These are phyloP conservation scores for Hypoxylon fragiforme DNA, from an alignment of 495 filamentous ascomycete genomes.

Conservation along the genomic window DNA sequence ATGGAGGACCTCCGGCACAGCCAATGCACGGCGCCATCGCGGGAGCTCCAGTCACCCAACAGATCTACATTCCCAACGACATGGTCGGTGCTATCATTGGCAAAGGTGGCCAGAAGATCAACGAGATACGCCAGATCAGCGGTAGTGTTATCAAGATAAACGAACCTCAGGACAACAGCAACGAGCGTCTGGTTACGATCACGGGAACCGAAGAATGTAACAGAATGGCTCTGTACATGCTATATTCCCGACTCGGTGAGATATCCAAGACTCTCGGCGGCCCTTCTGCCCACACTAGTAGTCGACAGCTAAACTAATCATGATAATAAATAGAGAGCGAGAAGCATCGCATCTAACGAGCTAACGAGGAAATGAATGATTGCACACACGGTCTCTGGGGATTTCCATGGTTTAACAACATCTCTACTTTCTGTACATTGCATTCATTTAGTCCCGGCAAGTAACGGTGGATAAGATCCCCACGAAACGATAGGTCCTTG, in stretches of 20 bases:
- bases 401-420: neutral
- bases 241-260: conserved; percentile 95
- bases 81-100: conserved; percentile 99
- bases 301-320: conserved; percentile 15
- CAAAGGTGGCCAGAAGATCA: conserved; percentile 98
- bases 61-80: conserved; percentile 98
- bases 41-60: conserved; percentile 89
- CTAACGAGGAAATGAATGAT: conserved; percentile 5
- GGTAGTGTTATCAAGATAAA: conserved; percentile 99
- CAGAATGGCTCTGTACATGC: conserved; percentile 98
- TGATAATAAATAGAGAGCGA: conserved; percentile 45
- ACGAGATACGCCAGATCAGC: conserved; percentile 94
- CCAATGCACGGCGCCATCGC: conserved; percentile 74
- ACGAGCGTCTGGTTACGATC: conserved; percentile 95
- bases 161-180: conserved; percentile 98
- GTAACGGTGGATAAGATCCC: too few species aligned
- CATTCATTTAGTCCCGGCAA: conserved; percentile 18
- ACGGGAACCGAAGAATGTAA: conserved; percentile 98
- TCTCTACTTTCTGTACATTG: conserved; percentile 10
- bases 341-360: conserved; percentile 47
- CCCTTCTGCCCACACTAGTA: conserved; percentile 1
- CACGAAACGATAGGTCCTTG: too few species aligned
- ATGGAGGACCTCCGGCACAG: conserved; percentile 64
- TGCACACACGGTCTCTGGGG: neutral
- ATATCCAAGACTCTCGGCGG: too few species aligned